phyloP scores from a whole-genome alignment of 495 filamentous ascomycete genomes.

The Alectoria sarmentosa region DNA sequence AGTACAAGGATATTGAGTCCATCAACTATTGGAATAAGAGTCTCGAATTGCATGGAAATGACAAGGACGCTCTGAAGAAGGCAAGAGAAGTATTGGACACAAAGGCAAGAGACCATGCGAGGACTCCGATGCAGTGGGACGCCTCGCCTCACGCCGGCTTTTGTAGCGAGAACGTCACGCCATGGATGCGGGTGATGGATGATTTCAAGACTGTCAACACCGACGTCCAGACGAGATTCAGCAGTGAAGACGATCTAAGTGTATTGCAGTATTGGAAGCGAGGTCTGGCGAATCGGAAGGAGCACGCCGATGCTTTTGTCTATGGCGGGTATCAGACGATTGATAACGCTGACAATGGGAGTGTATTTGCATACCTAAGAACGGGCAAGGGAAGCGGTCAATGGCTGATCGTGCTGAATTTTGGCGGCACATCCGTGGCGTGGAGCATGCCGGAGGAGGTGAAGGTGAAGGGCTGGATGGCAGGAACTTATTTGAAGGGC shows the following conservation, averaged over 20 bases:
- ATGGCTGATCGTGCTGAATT: slow-evolving; percentile 39
- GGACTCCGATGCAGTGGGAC: slow-evolving; percentile 59
- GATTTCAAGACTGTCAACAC: slow-evolving; percentile 46
- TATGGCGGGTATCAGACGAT: slow-evolving; percentile 31
- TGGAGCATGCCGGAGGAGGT: slow-evolving; percentile 33
- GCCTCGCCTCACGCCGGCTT: slow-evolving; percentile 48
- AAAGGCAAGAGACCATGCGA: slow-evolving; percentile 53
- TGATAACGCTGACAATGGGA: slow-evolving; percentile 25
- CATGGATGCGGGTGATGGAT: slow-evolving; percentile 56
- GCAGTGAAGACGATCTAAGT: slow-evolving; percentile 26
- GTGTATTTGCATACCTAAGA: slow-evolving; percentile 37
- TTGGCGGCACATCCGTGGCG: slow-evolving; percentile 31
- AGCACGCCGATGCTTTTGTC: slow-evolving; percentile 37
- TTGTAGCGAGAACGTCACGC: slow-evolving; percentile 32
- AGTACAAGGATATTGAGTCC: slow-evolving; percentile 48
- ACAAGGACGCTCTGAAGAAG: slow-evolving; percentile 33
- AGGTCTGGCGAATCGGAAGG: slow-evolving; percentile 33
- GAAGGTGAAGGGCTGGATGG: slow-evolving; percentile 35
- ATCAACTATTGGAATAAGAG: slow-evolving; percentile 44
- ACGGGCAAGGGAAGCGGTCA: slow-evolving; percentile 27
- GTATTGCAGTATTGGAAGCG: slow-evolving; percentile 42
- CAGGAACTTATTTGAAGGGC: slow-evolving; percentile 34
- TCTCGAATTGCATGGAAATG: slow-evolving; percentile 23
- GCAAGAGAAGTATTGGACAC: slow-evolving; percentile 38
- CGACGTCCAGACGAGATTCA: slow-evolving; percentile 33